Conservation (phyloP, 805 yeast species). For the Kuraishia piskuri region DNA sequence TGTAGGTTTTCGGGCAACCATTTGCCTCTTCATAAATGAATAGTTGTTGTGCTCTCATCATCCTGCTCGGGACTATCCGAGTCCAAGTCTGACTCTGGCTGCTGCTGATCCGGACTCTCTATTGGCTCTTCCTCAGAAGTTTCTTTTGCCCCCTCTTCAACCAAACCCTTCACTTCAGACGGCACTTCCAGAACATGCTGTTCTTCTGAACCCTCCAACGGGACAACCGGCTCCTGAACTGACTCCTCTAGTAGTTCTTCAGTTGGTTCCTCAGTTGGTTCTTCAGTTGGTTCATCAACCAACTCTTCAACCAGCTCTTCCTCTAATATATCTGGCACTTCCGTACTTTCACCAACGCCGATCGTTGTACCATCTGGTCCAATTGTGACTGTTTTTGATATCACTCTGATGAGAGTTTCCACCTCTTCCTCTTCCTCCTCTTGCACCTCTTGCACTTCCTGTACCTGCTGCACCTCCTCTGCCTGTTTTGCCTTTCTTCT, state of each 20-base stretch:
- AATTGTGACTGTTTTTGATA: background rate
- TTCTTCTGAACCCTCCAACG: too few species aligned
- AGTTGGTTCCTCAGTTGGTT: too few species aligned
- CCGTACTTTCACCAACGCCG: background rate
- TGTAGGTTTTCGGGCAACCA: background rate
- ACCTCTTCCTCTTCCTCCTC: constrained; percentile 4
- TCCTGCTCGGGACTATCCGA: background rate
- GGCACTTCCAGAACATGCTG: background rate
- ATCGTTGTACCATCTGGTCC: background rate
- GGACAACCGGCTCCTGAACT: too few species aligned
- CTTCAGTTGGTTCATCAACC: too few species aligned
- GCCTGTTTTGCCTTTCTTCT: constrained; percentile 5
- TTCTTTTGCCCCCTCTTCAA: background rate
- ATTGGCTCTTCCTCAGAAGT: background rate
- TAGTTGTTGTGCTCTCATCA: background rate
- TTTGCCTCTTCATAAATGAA: background rate
- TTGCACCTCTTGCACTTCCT: constrained; percentile 10
- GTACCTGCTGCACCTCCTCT: constrained; percentile 1
- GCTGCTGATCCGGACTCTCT: too few species aligned
- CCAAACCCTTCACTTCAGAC: background rate
- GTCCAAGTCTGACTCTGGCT: too few species aligned
- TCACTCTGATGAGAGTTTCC: background rate
- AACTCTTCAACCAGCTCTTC: background rate
- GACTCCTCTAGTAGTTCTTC: too few species aligned
- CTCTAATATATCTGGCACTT: background rate